Evolutionary conservation across 2,329 filamentous ascomycete genomes (phyloP).

Genomic region (Cyanodermella asteris): DNA sequence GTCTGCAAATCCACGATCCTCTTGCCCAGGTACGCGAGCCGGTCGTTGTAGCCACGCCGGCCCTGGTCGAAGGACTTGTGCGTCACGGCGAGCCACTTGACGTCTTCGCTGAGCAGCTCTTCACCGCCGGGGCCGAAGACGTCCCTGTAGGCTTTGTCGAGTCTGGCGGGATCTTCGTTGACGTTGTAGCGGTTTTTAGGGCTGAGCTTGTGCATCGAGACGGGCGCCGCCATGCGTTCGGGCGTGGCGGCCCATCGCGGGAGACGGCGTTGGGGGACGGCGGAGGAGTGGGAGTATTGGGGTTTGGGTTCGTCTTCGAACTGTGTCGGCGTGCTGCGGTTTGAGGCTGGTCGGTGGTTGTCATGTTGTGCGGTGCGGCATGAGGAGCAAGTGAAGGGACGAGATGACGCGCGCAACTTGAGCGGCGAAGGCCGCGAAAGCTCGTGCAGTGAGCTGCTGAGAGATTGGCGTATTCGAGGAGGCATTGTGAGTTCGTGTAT

Average conservation of each 20-base stretch:
- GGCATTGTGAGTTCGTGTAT: too few relatives aligned
- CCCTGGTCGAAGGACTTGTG: constrained; percentile 98
- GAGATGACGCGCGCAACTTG: too few relatives aligned
- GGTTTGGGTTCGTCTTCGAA: too few relatives aligned
- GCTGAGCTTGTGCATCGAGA: constrained; percentile 35
- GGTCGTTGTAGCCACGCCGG: constrained; percentile 80
- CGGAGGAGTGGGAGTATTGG: too few relatives aligned
- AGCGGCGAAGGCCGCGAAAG: too few relatives aligned
- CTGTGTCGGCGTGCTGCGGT: too few relatives aligned
- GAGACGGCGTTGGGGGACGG: too few relatives aligned
- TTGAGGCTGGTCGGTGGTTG: too few relatives aligned
- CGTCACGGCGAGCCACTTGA: constrained; percentile 91
- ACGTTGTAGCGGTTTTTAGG: constrained; percentile 34
- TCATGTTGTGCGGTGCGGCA: too few relatives aligned
- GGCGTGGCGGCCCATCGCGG: constrained; percentile 31
- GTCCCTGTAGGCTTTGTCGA: constrained; percentile 57
- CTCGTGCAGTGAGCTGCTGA: too few relatives aligned
- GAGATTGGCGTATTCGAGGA: too few relatives aligned
- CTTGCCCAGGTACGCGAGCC: constrained; percentile 64
- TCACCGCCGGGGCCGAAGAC: constrained; percentile 56
- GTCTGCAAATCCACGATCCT: constrained; percentile 42
- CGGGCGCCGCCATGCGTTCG: constrained; percentile 15
- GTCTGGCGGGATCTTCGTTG: constrained; percentile 50
- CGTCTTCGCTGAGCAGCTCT: constrained; percentile 60
- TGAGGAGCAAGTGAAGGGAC: too few relatives aligned